A percentile compares a stretch with the other conserved stretches of the same genome.
Evolutionary conservation across 2,329 filamentous ascomycete species (phyloP).

Genomic region (Venturia nashicola): DNA sequence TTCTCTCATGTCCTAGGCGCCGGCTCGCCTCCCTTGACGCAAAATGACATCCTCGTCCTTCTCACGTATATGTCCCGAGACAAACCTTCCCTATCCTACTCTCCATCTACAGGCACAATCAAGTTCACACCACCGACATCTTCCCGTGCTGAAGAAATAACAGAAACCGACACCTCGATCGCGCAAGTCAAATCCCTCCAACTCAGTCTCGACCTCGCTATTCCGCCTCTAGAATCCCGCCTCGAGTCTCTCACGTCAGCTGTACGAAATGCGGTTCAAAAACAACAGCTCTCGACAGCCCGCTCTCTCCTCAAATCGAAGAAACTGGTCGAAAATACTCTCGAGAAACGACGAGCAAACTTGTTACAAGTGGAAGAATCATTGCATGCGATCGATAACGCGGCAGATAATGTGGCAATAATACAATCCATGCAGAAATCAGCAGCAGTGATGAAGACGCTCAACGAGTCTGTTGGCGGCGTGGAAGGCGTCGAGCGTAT

Average conservation of each 20-base stretch:
- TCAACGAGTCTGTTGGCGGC: conserved; percentile 71
- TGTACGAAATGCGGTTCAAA: conserved; percentile 57
- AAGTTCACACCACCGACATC: conserved; percentile 44
- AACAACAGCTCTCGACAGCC: conserved; percentile 63
- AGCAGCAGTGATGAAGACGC: conserved; percentile 53
- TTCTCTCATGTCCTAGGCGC: conserved; percentile 20
- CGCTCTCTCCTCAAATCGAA: conserved; percentile 69
- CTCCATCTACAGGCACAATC: conserved; percentile 64
- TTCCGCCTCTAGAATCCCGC: conserved; percentile 49
- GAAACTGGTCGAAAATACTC: conserved; percentile 64
- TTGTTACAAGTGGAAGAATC: conserved; percentile 75
- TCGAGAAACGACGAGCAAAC: conserved; percentile 59
- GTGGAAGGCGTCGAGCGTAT: conserved; percentile 63
- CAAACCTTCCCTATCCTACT: conserved; percentile 61
- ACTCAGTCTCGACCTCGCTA: conserved; percentile 50
- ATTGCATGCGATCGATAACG: conserved; percentile 72
- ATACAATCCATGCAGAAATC: conserved; percentile 74
- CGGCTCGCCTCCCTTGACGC: conserved; percentile 15
- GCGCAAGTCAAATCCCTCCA: conserved; percentile 69
- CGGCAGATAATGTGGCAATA: conserved; percentile 71
- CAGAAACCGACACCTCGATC: conserved; percentile 64
- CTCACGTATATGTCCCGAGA: conserved; percentile 41
- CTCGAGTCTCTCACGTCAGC: conserved; percentile 37
- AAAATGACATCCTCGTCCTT: conserved; percentile 63
- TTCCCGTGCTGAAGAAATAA: conserved; percentile 27